Conservation (phyloP, 2,329 filamentous ascomycete genomes). For the Sclerotinia nivalis region DNA sequence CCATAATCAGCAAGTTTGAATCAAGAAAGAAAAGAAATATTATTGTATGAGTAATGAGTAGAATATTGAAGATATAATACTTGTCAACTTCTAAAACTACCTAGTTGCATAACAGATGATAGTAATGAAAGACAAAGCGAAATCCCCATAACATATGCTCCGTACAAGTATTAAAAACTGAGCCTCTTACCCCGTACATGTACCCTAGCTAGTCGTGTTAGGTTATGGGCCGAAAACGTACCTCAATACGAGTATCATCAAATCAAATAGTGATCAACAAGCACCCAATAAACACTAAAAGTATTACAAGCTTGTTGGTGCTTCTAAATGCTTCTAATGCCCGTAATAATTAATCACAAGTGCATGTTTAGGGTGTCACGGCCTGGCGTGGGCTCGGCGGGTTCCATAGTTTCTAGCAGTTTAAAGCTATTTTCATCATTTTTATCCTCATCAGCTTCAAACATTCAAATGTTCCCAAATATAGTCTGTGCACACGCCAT, state of each 20-base stretch:
- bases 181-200: slow-evolving; percentile 5
- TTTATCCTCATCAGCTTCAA: neutral
- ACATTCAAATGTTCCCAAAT: neutral
- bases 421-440: neutral
- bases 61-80: slow-evolving; percentile 2
- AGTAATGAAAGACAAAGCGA: slow-evolving; percentile 9
- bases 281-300: too few relatives aligned
- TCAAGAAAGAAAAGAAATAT: neutral
- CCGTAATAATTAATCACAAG: neutral
- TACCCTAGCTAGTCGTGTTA: neutral
- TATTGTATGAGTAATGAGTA: neutral
- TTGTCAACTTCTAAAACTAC: slow-evolving; percentile 12
- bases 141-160: neutral
- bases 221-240: neutral
- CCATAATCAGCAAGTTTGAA: slow-evolving; percentile 6
- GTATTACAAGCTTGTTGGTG: too few relatives aligned
- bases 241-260: neutral
- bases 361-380: slow-evolving; percentile 6
- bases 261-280: neutral
- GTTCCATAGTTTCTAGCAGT: neutral
- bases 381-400: neutral
- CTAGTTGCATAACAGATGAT: neutral
- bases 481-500: neutral
- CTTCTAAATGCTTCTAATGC: slow-evolving; percentile 19
- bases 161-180: neutral